phyloP scores from a whole-genome alignment of 106 monocot genomes.

The Dioscorea zingiberensis region DNA sequence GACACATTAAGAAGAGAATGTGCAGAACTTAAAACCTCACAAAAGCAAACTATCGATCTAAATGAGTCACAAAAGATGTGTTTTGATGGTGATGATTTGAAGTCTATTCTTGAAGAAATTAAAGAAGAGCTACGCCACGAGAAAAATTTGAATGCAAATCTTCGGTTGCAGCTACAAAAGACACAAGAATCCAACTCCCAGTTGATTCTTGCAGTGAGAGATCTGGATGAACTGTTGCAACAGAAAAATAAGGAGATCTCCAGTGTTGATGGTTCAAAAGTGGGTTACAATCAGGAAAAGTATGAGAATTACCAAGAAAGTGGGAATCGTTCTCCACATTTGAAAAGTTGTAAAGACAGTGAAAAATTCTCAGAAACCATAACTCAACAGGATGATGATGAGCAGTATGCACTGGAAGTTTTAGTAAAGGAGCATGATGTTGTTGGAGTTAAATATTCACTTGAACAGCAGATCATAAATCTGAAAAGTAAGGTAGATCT shows the following conservation, averaged over 20 bases:
- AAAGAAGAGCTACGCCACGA: constrained; percentile 80
- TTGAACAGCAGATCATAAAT: constrained; percentile 50
- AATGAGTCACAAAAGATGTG: constrained; percentile 13
- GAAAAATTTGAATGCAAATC: constrained; percentile 65
- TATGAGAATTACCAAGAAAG: constrained; percentile 19
- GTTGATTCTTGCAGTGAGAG: constrained; percentile 77
- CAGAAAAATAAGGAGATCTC: constrained; percentile 39
- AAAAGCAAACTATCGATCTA: constrained; percentile 19
- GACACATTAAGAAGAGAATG: constrained; percentile 72
- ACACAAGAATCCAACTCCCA: constrained; percentile 80
- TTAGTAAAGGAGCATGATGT: constrained; percentile 29
- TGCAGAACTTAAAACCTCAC: constrained; percentile 52
- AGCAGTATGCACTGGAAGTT: constrained; percentile 36
- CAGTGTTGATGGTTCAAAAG: constrained; percentile 4
- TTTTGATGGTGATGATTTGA: constrained; percentile 35
- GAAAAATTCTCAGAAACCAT: constrained; percentile 22
- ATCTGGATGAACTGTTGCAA: constrained; percentile 84
- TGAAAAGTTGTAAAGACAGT: constrained; percentile 13
- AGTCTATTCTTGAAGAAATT: constrained; percentile 60
- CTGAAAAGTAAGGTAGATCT: constrained; percentile 68
- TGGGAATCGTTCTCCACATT: constrained; percentile 2
- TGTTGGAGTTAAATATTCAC: constrained; percentile 16
- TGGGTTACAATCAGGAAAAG: constrained; percentile 9
- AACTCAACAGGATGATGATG: constrained; percentile 32
- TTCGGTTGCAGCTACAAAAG: constrained; percentile 74